Conservation (phyloP, 2,329 filamentous ascomycete species). For the Alternaria consortialis region DNA sequence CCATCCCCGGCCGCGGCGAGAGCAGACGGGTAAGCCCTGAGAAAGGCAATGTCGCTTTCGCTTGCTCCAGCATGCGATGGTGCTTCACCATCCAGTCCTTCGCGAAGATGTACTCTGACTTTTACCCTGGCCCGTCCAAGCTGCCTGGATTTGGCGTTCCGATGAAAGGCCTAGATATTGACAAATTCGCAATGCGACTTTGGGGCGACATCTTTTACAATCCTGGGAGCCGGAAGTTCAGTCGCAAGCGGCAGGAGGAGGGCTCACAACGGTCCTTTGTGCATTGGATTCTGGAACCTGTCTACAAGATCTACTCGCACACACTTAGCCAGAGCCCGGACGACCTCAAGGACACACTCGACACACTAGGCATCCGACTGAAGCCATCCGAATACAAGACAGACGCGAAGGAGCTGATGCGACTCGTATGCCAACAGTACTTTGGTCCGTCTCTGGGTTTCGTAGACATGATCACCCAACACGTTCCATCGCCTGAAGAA, state of each 20-base stretch:
- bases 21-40: slow-evolving; percentile 87
- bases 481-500: slow-evolving; percentile 85
- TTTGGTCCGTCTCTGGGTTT: slow-evolving; percentile 90
- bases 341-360: slow-evolving; percentile 81
- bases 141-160: slow-evolving; percentile 46
- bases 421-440: slow-evolving; percentile 91
- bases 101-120: slow-evolving; percentile 94
- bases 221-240: slow-evolving; percentile 87
- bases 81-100: slow-evolving; percentile 95
- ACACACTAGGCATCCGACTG: slow-evolving; percentile 79
- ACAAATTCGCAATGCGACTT: slow-evolving; percentile 83
- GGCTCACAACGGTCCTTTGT: slow-evolving; percentile 86
- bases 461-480: slow-evolving; percentile 92
- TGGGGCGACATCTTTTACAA: slow-evolving; percentile 99
- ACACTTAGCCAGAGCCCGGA: slow-evolving; percentile 90
- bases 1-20: slow-evolving; percentile 81
- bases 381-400: slow-evolving; percentile 93
- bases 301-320: slow-evolving; percentile 97
- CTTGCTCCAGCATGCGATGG: slow-evolving; percentile 93
- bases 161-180: slow-evolving; percentile 67
- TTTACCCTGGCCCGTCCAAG: slow-evolving; percentile 69
- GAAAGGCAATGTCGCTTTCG: slow-evolving; percentile 97
- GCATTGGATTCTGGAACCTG: slow-evolving; percentile 92
- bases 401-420: slow-evolving; percentile 88
- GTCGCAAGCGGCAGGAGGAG: slow-evolving; percentile 84